Conservation (phyloP, 371 early-diverging fungal genomes). For the Actinomortierella wolfii region DNA sequence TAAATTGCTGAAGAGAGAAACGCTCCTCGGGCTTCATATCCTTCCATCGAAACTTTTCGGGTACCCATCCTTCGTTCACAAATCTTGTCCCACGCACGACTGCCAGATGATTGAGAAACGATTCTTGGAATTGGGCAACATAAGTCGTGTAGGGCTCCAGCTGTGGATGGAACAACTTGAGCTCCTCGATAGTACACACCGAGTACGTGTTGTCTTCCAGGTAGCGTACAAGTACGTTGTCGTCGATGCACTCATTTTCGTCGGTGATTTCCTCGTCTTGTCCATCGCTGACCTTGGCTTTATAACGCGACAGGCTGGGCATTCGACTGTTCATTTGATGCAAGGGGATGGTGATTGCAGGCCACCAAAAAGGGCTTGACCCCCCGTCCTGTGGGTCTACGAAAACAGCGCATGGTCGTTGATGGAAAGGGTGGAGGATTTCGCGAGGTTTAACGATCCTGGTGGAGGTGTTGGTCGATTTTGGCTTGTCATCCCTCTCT, state of each 20-base stretch:
- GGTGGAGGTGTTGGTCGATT: not conserved
- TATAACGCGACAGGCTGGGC: conserved; percentile 7
- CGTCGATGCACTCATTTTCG: conserved; percentile 7
- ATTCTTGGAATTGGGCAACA: not conserved
- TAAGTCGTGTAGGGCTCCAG: conserved; percentile 19
- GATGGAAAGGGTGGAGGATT: conserved; percentile 17
- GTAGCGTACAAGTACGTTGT: conserved; percentile 23
- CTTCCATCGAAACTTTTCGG: conserved; percentile 14
- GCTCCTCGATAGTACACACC: conserved; percentile 19
- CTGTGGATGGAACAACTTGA: conserved; percentile 20
- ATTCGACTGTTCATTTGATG: conserved; percentile 13
- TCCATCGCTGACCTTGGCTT: too few species aligned
- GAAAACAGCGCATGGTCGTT: conserved; percentile 26
- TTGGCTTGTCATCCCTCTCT: not conserved
- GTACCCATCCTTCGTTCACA: conserved; percentile 6
- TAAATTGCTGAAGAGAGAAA: too few species aligned
- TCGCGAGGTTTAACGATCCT: not conserved
- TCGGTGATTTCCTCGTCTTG: not conserved
- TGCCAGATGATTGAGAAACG: conserved; percentile 10
- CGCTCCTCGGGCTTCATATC: conserved; percentile 4
- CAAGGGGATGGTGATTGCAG: conserved; percentile 27
- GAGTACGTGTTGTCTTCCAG: conserved; percentile 24
- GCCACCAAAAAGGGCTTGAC: conserved; percentile 16
- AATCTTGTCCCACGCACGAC: conserved; percentile 11
- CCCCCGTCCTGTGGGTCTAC: conserved; percentile 25